phyloP scores from a whole-genome alignment of 2,329 filamentous ascomycete species.

The Plenodomus tracheiphilus region DNA sequence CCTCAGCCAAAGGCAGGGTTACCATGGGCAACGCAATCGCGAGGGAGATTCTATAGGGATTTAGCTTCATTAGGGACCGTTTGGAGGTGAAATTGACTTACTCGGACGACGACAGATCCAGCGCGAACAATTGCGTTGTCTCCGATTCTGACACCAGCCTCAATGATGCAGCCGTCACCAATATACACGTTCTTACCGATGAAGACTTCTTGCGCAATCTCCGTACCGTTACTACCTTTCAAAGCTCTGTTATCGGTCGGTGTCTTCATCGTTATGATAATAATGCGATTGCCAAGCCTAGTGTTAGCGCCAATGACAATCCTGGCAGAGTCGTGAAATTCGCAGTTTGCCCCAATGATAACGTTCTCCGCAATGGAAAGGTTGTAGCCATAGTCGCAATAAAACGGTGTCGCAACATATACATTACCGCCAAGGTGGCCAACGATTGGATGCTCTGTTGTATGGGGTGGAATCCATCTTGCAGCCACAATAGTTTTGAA shows the following conservation, averaged over 20 bases:
- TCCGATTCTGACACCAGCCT: slow-evolving; percentile 59
- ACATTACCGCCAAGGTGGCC: slow-evolving; percentile 74
- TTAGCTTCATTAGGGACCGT: slow-evolving; percentile 15
- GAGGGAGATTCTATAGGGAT: slow-evolving; percentile 50
- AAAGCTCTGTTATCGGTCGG: slow-evolving; percentile 73
- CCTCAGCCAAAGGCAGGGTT: slow-evolving; percentile 49
- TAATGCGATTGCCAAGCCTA: slow-evolving; percentile 76
- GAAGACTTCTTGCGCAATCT: slow-evolving; percentile 69
- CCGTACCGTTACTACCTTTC: slow-evolving; percentile 72
- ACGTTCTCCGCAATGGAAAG: slow-evolving; percentile 85
- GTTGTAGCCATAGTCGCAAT: slow-evolving; percentile 95
- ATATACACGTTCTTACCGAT: slow-evolving; percentile 76
- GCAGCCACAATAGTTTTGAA: slow-evolving; percentile 74
- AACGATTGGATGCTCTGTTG: slow-evolving; percentile 11
- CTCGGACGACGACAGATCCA: slow-evolving; percentile 59
- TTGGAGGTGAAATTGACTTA: slow-evolving; percentile 39
- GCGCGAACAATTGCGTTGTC: slow-evolving; percentile 58
- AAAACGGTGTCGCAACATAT: slow-evolving; percentile 84
- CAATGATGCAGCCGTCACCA: slow-evolving; percentile 64
- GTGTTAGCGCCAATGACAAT: slow-evolving; percentile 80
- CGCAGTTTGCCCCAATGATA: slow-evolving; percentile 79
- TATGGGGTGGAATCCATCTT: slow-evolving; percentile 44
- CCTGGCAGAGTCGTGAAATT: slow-evolving; percentile 81
- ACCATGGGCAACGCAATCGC: slow-evolving; percentile 52
- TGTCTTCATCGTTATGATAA: slow-evolving; percentile 75